Evolutionary conservation across 163 green algal genomes (phyloP), one percentile per base, ranked within the genome.

Genomic region (Chlamydomonas reinhardtii): DNA sequence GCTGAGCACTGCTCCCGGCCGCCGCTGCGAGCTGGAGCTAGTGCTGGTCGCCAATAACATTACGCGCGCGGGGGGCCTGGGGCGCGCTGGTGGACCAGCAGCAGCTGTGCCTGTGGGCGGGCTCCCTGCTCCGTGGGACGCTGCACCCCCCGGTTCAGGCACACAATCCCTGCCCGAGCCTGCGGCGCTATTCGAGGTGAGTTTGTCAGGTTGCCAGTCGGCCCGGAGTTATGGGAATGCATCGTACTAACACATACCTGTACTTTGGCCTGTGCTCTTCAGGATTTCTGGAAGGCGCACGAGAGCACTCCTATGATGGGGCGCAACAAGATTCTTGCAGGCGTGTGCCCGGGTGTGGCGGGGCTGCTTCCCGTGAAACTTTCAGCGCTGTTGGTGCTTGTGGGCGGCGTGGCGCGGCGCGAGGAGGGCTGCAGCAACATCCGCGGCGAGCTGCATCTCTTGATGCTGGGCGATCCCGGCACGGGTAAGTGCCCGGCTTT

Each of bases 391-490:
- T 92, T 99, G 48, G 95, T 95, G 73, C 90, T 99, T 16, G 90
- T 98, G 31, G 97, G 97, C 15, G 97, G 97, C 15, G 92, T 98
- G 1, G 68, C 82, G 4, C 71, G 85, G 3, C 34, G 71, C 0
- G 70, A 90, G 4, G 88, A 84, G 5, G 86, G 71, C 70, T 56
- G 88, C 64, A 73, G 70, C 5, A 56, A 52, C n/a, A 93, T 95
- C 35, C 88, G 96, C 3, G 95, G 95, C 0, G 93, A 98, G 77
- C 84, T 95, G 12, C 97, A 99, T 88, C 92, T 99, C 89, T 93
- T 99, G 74, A 91, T 99, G 17, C 92, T 99, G 20, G 97, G 97
- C 0, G 97, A 99, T 87, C 97, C 97, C 14, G 97, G 96, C 59
- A 97, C 94, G 77, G 94, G 93, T 94, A 73, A 37, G 71, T 52